Conservation (phyloP, 2,329 filamentous ascomycete species). For the Penicillium sp. region DNA sequence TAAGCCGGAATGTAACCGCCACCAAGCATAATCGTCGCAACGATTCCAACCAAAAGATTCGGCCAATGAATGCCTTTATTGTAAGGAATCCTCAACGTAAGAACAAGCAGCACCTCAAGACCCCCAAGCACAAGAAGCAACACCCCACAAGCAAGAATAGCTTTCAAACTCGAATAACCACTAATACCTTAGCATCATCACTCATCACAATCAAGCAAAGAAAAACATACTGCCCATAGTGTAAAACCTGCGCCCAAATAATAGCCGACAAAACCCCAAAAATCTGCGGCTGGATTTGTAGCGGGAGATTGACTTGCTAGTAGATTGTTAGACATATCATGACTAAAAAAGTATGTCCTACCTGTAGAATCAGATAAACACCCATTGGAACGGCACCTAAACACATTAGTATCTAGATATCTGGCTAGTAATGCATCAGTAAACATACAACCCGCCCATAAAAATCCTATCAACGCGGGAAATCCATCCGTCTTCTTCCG, state of each 20-base stretch:
- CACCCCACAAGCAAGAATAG: constrained; percentile 37
- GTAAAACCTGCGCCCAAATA: constrained; percentile 49
- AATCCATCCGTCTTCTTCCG: constrained; percentile 57
- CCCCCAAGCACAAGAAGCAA: constrained; percentile 47
- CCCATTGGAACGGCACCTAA: constrained; percentile 46
- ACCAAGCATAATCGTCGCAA: constrained; percentile 54
- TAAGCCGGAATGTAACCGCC: constrained; percentile 56
- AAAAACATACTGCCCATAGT: constrained; percentile 45
- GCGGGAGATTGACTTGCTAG: constrained; percentile 52
- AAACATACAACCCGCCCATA: constrained; percentile 53
- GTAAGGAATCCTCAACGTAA: constrained; percentile 51
- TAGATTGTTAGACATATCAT: background rate
- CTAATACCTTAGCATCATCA: no score
- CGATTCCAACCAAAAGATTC: constrained; percentile 52
- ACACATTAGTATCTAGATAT: background rate
- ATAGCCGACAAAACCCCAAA: constrained; percentile 48
- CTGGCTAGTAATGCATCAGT: background rate
- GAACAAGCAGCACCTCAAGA: constrained; percentile 51
- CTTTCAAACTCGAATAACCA: constrained; percentile 44
- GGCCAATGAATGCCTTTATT: constrained; percentile 50
- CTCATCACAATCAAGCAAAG: no score
- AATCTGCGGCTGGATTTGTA: constrained; percentile 52
- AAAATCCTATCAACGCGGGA: constrained; percentile 55
- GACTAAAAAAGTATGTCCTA: constrained; percentile 15
- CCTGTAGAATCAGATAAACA: constrained; percentile 49